Conservation (phyloP, 306 rosid species). For the Citrullus amarus region DNA sequence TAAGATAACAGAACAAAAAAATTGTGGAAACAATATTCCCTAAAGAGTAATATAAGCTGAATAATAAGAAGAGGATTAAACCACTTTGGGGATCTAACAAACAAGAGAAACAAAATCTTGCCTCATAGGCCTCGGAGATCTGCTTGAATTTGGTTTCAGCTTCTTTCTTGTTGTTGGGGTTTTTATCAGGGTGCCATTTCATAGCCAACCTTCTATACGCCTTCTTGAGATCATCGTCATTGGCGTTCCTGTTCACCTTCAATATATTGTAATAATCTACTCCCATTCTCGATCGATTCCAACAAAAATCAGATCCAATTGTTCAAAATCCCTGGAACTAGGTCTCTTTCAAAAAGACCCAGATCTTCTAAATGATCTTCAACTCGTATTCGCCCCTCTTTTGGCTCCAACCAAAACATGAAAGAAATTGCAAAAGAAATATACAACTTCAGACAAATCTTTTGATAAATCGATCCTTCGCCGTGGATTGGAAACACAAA, state of each 20-base stretch:
- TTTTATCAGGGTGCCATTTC: constrained; percentile 99
- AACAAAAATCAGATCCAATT: constrained; percentile 10
- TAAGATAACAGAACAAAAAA: background rate
- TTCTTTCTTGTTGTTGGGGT: constrained; percentile 68
- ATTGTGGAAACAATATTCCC: background rate
- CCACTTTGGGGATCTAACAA: background rate
- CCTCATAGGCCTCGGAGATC: constrained; percentile 96
- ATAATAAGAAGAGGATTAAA: background rate
- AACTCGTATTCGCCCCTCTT: background rate
- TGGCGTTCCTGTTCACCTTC: constrained; percentile 61
- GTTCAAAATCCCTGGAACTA: constrained; percentile 17
- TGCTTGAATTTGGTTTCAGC: constrained; percentile 96
- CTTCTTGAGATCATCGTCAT: constrained; percentile 89
- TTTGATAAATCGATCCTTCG: background rate
- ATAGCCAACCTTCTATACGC: constrained; percentile 78
- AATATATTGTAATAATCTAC: constrained; percentile 73
- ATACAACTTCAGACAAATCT: background rate
- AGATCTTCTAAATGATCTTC: constrained; percentile 7
- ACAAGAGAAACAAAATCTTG: constrained; percentile 13
- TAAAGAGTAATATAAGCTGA: background rate
- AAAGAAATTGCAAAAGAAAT: background rate
- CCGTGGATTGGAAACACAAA: background rate
- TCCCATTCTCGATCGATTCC: constrained; percentile 40
- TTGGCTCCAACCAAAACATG: background rate
- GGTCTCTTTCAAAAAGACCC: constrained; percentile 17